phyloP scores from a whole-genome alignment of 1,284 basidiomycete genomes.

The Ceratobasidium papillatum region DNA sequence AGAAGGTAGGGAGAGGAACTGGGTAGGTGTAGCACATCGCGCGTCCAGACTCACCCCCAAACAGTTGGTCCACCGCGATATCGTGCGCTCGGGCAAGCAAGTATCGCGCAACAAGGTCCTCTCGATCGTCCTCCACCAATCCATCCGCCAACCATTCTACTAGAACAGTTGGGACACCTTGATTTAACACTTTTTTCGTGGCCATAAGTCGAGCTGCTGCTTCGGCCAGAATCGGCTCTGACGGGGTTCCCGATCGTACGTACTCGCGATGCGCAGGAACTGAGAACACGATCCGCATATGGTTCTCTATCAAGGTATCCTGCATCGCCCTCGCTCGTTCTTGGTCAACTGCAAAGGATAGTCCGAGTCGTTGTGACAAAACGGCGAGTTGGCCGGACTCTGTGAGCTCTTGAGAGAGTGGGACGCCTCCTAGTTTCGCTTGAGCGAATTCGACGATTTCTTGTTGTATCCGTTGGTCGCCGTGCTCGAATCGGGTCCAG shows the following conservation, averaged over 20 bases:
- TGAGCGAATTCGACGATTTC: neutral
- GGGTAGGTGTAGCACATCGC: neutral
- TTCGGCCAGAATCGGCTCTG: constrained; percentile 46
- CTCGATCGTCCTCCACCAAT: neutral
- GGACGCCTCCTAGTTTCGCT: neutral
- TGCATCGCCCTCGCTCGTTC: neutral
- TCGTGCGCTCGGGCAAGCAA: neutral
- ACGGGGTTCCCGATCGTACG: constrained; percentile 43
- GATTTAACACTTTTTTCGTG: neutral
- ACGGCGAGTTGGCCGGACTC: neutral
- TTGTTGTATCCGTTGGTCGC: neutral
- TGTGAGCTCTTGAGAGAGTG: neutral
- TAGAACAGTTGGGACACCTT: neutral
- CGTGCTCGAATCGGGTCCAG: neutral
- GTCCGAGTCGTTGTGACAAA: neutral
- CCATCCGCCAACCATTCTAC: no score
- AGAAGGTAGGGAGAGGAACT: neutral
- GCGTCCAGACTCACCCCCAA: no score
- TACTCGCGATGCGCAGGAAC: constrained; percentile 43
- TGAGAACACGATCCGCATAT: constrained; percentile 41
- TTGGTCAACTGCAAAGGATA: neutral
- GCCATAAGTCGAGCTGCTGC: constrained; percentile 43
- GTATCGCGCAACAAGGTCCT: neutral
- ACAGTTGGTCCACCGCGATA: neutral
- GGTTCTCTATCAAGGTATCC: constrained; percentile 2